Base-by-base conservation (phyloP, 768 basidiomycete species). In the Amanita polypyramis region DNA sequence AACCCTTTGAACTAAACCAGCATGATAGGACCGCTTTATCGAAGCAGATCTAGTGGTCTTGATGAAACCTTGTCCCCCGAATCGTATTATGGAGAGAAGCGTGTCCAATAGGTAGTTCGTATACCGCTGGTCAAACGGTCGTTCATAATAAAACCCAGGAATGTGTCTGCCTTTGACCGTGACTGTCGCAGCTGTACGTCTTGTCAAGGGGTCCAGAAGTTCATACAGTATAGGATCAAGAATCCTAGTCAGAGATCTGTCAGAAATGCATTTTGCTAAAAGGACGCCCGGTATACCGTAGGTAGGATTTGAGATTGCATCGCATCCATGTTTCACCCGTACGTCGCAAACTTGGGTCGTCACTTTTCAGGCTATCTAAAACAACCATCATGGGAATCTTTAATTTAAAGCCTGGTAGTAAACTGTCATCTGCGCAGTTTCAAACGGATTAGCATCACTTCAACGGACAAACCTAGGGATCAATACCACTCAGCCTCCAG, bases 261-360 rank as follows among this genome's bases (percentile, higher is more conserved):
- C 8, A 37, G 36, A 58, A 25, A 35, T 12, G 7, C 47, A 29
- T 32, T 54, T 42, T 53, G 51, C 29, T 6, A 7, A 36, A 20
- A 23, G 33, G 12, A 48, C 15, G 29, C 36, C 17, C 12, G 19
- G 37, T 70, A 30, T 63, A 93, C 92, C 94, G 79, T 50, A 92
- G 69, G 60, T 95, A 95, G 1, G 92, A 94, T 60, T 85, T 88
- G 25, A 97, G 71, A 56, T 82, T 91, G 58, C 90, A 92, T 21
- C 94, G 77, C 85, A 99, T 92, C 96, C 96, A 99, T 0, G 92
- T 92, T 62, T 98, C 95, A 11, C 88, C 89, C 27, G 87, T 72
- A 9, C 91, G 76, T 21, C 85, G 80, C 8, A 86, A 62, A 51
- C 66, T 67, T 6, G 90, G 86, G 54, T 91, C 82, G 27, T 83